Base-by-base conservation (phyloP, 495 filamentous ascomycete genomes). In the Astrothelium subdiscretum region DNA sequence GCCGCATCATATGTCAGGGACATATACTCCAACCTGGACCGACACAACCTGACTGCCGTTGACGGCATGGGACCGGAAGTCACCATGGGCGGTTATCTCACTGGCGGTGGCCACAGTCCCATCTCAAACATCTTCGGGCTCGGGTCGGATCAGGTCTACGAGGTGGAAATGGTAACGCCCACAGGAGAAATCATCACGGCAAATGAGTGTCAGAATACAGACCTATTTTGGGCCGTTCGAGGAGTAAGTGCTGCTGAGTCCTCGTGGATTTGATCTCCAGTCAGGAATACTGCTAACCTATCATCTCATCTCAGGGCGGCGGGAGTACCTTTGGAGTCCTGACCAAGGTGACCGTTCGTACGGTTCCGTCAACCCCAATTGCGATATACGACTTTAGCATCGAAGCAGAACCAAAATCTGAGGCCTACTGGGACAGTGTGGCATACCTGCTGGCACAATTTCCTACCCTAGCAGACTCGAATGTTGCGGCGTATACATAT, bases 171-270 rank as follows among this genome's bases (percentile, higher is more conserved):
- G n/a, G 57, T 63, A n/a, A 40, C 32, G 0, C 29, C 62, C 15
- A 31, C 31, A n/a, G 54, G 62, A n/a, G 35, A 27, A 20, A 27
- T 59, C 12, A 11, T 59, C 24, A 48, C 4, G 11, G 54, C 54
- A 6, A 63, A 59, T 48, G 54, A 59, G 26, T n/a, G 32, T 20
- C 31, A 42, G 20, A 59, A 63, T 29, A 15, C n/a, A 4, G 62
- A 63, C 11, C 52, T 63, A 0, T 63, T 63, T 43, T 63, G 52
- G 54, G 62, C 54, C 10, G 35, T 63, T 32, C 62, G 62, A 27
- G 62, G 62, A 15, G 60, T 35, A 32, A 1, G 60, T 61, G 24
- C 3, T 1, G n/a, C n/a, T n/a, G n/a, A n/a, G n/a, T n/a, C n/a
- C n/a, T n/a, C n/a, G n/a, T n/a, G n/a, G n/a, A n/a, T n/a, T n/a